phyloP scores from a whole-genome alignment of 495 filamentous ascomycete species.

The Penicillium canariense region DNA sequence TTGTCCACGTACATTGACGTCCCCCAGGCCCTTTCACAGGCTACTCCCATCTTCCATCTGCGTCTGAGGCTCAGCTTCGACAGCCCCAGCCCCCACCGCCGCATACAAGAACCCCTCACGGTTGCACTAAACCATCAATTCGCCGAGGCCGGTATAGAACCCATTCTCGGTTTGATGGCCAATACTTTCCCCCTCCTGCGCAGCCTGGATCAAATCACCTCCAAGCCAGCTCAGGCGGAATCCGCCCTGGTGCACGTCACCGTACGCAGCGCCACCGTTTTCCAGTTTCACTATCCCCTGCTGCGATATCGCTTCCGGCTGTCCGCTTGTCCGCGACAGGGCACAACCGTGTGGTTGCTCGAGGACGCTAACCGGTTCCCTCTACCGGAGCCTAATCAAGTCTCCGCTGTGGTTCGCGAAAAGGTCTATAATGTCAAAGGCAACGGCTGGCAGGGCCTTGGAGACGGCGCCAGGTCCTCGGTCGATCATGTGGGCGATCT shows the following conservation, averaged over 20 bases:
- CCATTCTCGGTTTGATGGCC: slow-evolving; percentile 51
- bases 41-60: slow-evolving; percentile 30
- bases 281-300: slow-evolving; percentile 42
- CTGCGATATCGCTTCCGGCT: slow-evolving; percentile 39
- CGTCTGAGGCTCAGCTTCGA: slow-evolving; percentile 50
- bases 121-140: slow-evolving; percentile 55
- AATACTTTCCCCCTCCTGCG: slow-evolving; percentile 67
- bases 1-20: slow-evolving; percentile 23
- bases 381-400: slow-evolving; percentile 12
- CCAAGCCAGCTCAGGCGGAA: slow-evolving; percentile 22
- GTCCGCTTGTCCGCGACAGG: slow-evolving; percentile 26
- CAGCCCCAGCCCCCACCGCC: slow-evolving; percentile 69
- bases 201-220: slow-evolving; percentile 52
- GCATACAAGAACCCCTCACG: slow-evolving; percentile 63
- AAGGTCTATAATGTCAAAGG: slow-evolving; percentile 44
- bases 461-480: slow-evolving; percentile 41
- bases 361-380: slow-evolving; percentile 28
- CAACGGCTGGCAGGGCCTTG: slow-evolving; percentile 50
- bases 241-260: slow-evolving; percentile 35
- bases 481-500: slow-evolving; percentile 43
- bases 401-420: slow-evolving; percentile 25
- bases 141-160: slow-evolving; percentile 49
- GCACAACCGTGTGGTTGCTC: slow-evolving; percentile 42
- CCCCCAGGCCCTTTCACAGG: slow-evolving; percentile 20
- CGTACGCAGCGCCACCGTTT: slow-evolving; percentile 43